phyloP scores from a whole-genome alignment of 257 asterid species.

The Thymus quinquecostatus region DNA sequence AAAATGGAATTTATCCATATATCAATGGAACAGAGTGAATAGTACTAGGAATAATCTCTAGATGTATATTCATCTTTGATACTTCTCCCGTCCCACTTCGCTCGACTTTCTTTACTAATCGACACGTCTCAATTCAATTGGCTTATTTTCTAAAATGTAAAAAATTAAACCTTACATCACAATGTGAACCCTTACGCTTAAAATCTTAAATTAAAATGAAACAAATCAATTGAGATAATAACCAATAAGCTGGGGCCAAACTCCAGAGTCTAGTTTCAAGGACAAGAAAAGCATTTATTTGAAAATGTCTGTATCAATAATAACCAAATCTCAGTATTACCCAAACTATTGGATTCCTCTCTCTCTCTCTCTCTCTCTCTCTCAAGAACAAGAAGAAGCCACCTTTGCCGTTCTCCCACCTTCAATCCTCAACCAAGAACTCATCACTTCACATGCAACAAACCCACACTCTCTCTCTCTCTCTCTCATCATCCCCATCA shows the following conservation, averaged over 20 bases:
- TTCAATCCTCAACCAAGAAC: background rate
- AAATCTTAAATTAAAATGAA: too few relatives aligned
- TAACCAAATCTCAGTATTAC: slow-evolving; percentile 25
- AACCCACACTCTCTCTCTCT: background rate
- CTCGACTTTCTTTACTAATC: too few relatives aligned
- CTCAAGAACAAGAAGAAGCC: background rate
- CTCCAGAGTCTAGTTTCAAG: background rate
- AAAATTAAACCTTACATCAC: too few relatives aligned
- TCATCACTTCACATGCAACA: slow-evolving; percentile 4
- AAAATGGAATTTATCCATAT: too few relatives aligned
- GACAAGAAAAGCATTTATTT: slow-evolving; percentile 27
- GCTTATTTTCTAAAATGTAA: too few relatives aligned
- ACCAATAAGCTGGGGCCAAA: background rate
- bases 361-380: background rate
- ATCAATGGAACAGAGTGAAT: too few relatives aligned
- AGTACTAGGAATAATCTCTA: too few relatives aligned
- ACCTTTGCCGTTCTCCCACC: background rate
- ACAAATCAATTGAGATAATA: too few relatives aligned
- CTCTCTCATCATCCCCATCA: background rate
- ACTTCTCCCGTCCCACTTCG: too few relatives aligned
- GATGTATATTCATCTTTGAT: too few relatives aligned
- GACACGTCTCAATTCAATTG: too few relatives aligned
- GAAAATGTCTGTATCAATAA: slow-evolving; percentile 15
- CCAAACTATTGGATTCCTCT: slow-evolving; percentile 33
- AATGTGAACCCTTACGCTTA: too few relatives aligned